These are phyloP conservation scores for Rosa lucieae DNA, from an alignment of 306 rosid species.

Conservation along the genomic window DNA sequence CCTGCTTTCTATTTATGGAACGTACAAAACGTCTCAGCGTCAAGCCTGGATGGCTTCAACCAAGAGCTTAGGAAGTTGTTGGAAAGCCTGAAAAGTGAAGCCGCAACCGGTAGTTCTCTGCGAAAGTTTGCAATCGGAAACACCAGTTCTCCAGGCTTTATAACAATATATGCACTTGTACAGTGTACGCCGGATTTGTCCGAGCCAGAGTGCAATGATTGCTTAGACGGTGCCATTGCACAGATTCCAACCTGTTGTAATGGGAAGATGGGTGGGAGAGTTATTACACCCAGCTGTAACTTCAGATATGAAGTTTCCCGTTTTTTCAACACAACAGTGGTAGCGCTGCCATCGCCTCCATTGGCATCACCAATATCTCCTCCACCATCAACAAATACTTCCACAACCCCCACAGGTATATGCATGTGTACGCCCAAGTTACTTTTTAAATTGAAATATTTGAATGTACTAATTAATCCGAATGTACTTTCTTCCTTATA, in stretches of 20 bases:
- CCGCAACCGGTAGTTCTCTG: slow-evolving; percentile 8
- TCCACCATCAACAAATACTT: neutral
- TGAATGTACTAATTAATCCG: no score
- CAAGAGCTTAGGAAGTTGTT: neutral
- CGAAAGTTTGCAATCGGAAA: slow-evolving; percentile 16
- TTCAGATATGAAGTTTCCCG: slow-evolving; percentile 1
- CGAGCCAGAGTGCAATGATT: neutral
- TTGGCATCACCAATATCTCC: neutral
- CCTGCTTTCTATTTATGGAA: neutral
- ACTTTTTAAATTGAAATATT: no score
- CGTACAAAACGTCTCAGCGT: no score
- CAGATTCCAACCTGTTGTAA: no score
- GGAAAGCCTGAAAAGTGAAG: slow-evolving; percentile 4
- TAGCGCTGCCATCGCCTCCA: neutral
- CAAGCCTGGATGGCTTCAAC: no score
- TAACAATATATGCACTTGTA: neutral
- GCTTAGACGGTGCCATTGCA: neutral
- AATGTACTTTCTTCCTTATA: neutral
- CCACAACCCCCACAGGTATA: no score
- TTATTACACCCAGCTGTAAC: slow-evolving; percentile 11
- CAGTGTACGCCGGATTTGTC: slow-evolving; percentile 29
- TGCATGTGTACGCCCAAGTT: no score
- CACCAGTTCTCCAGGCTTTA: neutral
- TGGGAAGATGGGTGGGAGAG: slow-evolving; percentile 14
- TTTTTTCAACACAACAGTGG: neutral